Base-by-base conservation (phyloP, 768 basidiomycete species). In the Pulveroboletus sp. region DNA sequence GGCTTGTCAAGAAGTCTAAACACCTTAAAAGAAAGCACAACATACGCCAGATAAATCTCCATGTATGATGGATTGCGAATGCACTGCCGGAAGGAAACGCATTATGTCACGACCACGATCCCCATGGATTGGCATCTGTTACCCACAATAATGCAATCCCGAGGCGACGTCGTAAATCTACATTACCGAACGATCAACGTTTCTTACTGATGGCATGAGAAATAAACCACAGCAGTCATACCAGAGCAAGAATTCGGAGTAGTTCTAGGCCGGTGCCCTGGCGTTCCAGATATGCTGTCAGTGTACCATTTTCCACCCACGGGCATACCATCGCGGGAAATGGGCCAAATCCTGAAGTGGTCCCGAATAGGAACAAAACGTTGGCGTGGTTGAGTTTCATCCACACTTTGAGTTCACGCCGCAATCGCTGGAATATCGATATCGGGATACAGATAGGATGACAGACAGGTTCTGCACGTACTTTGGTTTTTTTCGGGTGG, bases 351-450 rank as follows among this genome's bases (percentile, higher is more conserved):
- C 40, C 40, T 5, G 26, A 27, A 22, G 40, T 29, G 17, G n/a
- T 41, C 14, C 40, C 40, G 13, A 41, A 12, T 5, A 41, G 22
- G 3, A 20, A 5, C 13, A 54, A 12, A 34, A 54, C 41, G 12
- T 37, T 46, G 24, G 29, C 1, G 29, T 52, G 50, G 5, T 34
- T 23, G 24, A 54, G 50, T 16, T 38, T 54, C 50, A 29, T 35
- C 53, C 53, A 52, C 16, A 54, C 36, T n/a, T 35, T 20, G 14
- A 47, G 17, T 24, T 54, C 53, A 4, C 36, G 35, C 35, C 24
- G 30, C 13, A 54, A 27, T 24, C 40, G 20, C 53, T 52, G 16
- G 22, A 17, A 45, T 13, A 51, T 9, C 12, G n/a, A 6, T 41
- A 14, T 49, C 29, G 46, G 9, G 7, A 11, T 7, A 29, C 6